Evolutionary conservation across 208 protist species (phyloP), one percentile per base, ranked within the genome.

Genomic region (Leishmania braziliensis): DNA sequence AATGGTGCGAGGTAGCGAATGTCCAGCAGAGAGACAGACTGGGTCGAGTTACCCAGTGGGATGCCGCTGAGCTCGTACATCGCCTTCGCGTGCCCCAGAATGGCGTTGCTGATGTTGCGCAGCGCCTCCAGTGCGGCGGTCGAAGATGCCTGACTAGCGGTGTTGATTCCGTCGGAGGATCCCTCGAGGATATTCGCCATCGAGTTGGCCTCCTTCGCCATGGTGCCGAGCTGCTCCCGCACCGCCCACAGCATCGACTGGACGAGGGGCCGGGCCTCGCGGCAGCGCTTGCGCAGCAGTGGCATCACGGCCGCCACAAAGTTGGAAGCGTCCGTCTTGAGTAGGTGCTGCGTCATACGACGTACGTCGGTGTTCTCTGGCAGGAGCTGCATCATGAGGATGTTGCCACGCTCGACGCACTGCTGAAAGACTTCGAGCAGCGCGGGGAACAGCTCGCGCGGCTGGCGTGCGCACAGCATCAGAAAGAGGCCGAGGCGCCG

Each of bases 1-100:
- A 96, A 94, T 0, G 92, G 92, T 29, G 90, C 88, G 36, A 96
- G 26, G 84, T 93, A 96, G 68, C 92, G 92, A 54, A 93, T 89
- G 65, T 96, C 92, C 23, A 80, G 89, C 50, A 93, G 73, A 0
- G 81, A 77, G 53, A 77, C 60, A 5, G 77, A 73, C 26, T 54
- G 29, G 16, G 36, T 10, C 63, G 83, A 76, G 73, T 80, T 10
- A 33, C 77, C 68, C 2, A 92, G 65, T 18, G 88, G 88, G 56
- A 93, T 93, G 51, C 76, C 82, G 68, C 88, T 91, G 46, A 73
- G 84, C 62, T 91, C 86, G 77, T 95, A 95, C 90, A 95, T 93
- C 6, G 88, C 87, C 70, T 88, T 88, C 18, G 85, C 82, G 50
- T 93, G 88, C 2, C 85, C 83, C 36, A 91, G 53, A 6, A 95